Evolutionary conservation across 305 asterid genomes (phyloP).

Genomic region (Fraxinus greggii): DNA sequence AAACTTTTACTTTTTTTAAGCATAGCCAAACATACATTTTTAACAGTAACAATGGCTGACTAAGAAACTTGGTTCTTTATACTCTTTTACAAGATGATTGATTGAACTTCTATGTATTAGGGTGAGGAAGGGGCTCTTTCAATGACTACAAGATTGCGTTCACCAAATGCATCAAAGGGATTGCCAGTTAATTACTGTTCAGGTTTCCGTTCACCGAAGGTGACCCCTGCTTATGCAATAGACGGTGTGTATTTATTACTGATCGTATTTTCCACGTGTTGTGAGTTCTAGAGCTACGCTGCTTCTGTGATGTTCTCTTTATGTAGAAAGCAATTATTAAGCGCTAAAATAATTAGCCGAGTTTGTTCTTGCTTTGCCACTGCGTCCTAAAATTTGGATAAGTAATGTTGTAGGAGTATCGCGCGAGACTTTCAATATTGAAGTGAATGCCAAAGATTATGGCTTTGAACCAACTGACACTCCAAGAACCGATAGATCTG

Average conservation of each 20-base stretch:
- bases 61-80: neutral
- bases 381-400: neutral
- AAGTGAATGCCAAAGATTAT: constrained; percentile 68
- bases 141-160: constrained; percentile 79
- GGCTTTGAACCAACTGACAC: constrained; percentile 88
- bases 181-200: constrained; percentile 92
- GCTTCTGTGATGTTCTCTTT: neutral
- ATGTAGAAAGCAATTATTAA: neutral
- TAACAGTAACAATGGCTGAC: neutral
- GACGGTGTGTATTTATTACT: constrained; percentile 53
- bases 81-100: constrained; percentile 6
- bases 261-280: constrained; percentile 4
- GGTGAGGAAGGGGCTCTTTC: constrained; percentile 99
- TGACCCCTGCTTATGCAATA: constrained; percentile 47
- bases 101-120: constrained; percentile 32
- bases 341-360: neutral
- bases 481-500: constrained; percentile 97
- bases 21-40: neutral
- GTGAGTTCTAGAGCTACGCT: neutral
- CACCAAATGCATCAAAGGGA: constrained; percentile 81
- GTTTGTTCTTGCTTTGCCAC: neutral
- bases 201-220: constrained; percentile 72
- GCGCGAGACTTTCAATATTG: constrained; percentile 71
- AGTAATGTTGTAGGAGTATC: constrained; percentile 63
- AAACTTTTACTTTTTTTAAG: neutral